Evolutionary conservation across 768 basidiomycete species (phyloP).

Genomic region (Vararia minispora): DNA sequence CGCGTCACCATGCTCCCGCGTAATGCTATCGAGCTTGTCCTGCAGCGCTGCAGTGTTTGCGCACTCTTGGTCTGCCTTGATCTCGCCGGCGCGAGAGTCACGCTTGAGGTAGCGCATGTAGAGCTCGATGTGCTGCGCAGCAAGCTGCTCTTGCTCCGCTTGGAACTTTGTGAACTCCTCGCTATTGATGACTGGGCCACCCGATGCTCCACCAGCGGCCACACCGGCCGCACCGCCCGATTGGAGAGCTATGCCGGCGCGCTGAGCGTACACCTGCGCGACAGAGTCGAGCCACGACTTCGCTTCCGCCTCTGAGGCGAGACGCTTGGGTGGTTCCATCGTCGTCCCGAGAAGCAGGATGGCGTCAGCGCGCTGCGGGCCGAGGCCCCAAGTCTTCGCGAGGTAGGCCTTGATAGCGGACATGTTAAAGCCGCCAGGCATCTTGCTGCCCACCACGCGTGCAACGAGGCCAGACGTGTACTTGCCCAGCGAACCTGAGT

Average conservation of each 20-base stretch:
- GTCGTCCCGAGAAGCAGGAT: conserved; percentile 87
- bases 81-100: conserved; percentile 88
- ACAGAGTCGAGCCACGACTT: conserved; percentile 89
- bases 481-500: conserved; percentile 83
- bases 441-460: conserved; percentile 87
- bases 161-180: conserved; percentile 98
- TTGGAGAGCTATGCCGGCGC: conserved; percentile 76
- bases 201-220: conserved; percentile 45
- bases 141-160: conserved; percentile 85
- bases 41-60: conserved; percentile 63
- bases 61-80: conserved; percentile 82
- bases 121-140: conserved; percentile 86
- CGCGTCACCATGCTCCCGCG: conserved; percentile 83
- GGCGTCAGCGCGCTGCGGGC: conserved; percentile 77
- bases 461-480: conserved; percentile 86
- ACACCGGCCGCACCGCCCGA: conserved; percentile 53
- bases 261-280: conserved; percentile 77
- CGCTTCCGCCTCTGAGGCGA: conserved; percentile 83
- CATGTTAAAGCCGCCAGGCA: conserved; percentile 97
- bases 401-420: conserved; percentile 85
- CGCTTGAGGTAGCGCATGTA: conserved; percentile 95
- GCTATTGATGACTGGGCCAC: conserved; percentile 91
- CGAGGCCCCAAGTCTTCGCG: conserved; percentile 92
- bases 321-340: conserved; percentile 88
- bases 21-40: conserved; percentile 77